These are phyloP conservation scores for Rhizoctonia solani DNA, from an alignment of 1,284 basidiomycete species.

Conservation along the genomic window DNA sequence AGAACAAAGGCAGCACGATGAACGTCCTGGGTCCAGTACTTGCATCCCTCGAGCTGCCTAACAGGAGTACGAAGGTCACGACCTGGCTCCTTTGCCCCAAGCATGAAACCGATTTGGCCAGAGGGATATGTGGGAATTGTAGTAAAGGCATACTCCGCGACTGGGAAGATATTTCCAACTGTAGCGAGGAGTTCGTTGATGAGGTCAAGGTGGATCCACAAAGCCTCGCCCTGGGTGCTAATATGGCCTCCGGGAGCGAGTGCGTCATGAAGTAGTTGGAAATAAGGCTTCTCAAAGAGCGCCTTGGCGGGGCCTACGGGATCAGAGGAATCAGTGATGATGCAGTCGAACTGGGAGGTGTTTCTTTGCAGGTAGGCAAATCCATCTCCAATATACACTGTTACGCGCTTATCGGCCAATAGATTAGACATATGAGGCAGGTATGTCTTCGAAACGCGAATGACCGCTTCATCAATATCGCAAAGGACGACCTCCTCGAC, in stretches of 20 bases:
- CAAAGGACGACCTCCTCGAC: conserved; percentile 94
- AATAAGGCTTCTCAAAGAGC: conserved; percentile 98
- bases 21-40: conserved; percentile 86
- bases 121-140: conserved; percentile 98
- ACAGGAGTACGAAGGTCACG: conserved; percentile 73
- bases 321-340: conserved; percentile 98
- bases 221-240: conserved; percentile 94
- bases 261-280: conserved; percentile 89
- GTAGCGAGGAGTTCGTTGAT: conserved; percentile 80
- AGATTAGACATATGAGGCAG: conserved; percentile 94
- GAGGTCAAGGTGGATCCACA: conserved; percentile 93
- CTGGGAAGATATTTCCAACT: conserved; percentile 80
- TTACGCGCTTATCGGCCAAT: conserved; percentile 82
- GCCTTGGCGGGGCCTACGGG: conserved; percentile 95
- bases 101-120: conserved; percentile 95
- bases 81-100: conserved; percentile 80
- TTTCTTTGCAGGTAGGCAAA: conserved; percentile 96
- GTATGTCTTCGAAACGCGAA: conserved; percentile 91
- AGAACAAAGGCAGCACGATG: conserved; percentile 87
- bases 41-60: conserved; percentile 69
- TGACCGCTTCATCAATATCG: conserved; percentile 99
- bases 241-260: conserved; percentile 91
- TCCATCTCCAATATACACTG: conserved; percentile 91
- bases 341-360: conserved; percentile 91
- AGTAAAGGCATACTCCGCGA: conserved; percentile 91